These are phyloP conservation scores for Brassica cretica DNA, from an alignment of 345 rosid genomes.

Conservation along the genomic window DNA sequence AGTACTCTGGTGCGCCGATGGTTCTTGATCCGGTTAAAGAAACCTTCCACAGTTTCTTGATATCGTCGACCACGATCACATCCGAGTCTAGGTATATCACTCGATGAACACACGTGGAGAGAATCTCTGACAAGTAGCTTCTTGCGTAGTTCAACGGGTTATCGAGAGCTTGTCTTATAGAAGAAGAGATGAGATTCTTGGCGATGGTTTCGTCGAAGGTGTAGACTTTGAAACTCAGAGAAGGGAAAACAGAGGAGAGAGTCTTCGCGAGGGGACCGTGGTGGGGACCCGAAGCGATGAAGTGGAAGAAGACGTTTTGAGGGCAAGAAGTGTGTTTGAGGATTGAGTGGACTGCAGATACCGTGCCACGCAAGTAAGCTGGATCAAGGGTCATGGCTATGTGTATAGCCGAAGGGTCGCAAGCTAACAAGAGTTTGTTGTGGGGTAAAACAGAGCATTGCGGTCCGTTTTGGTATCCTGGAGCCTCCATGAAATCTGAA, in stretches of 20 bases:
- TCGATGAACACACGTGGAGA: slow-evolving; percentile 48
- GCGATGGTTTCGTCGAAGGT: slow-evolving; percentile 50
- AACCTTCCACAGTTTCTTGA: slow-evolving; percentile 54
- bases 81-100: slow-evolving; percentile 80
- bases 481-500: slow-evolving; percentile 59
- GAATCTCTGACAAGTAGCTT: slow-evolving; percentile 61
- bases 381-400: slow-evolving; percentile 84
- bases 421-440: slow-evolving; percentile 23
- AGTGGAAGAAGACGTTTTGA: slow-evolving; percentile 67
- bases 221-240: slow-evolving; percentile 55
- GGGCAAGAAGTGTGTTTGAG: slow-evolving; percentile 82
- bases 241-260: slow-evolving; percentile 56
- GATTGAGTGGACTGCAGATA: slow-evolving; percentile 74
- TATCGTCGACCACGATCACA: slow-evolving; percentile 58
- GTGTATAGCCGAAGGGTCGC: slow-evolving; percentile 55
- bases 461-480: slow-evolving; percentile 53
- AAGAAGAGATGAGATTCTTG: slow-evolving; percentile 53
- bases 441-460: slow-evolving; percentile 41
- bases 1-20: slow-evolving; percentile 75
- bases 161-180: slow-evolving; percentile 68
- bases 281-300: slow-evolving; percentile 50
- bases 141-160: slow-evolving; percentile 79
- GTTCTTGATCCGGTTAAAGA: slow-evolving; percentile 44
- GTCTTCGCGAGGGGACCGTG: slow-evolving; percentile 1
- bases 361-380: slow-evolving; percentile 67